These are phyloP conservation scores for Neofusicoccum kwambonambiense DNA, from an alignment of 2,329 filamentous ascomycete genomes.

Conservation along the genomic window DNA sequence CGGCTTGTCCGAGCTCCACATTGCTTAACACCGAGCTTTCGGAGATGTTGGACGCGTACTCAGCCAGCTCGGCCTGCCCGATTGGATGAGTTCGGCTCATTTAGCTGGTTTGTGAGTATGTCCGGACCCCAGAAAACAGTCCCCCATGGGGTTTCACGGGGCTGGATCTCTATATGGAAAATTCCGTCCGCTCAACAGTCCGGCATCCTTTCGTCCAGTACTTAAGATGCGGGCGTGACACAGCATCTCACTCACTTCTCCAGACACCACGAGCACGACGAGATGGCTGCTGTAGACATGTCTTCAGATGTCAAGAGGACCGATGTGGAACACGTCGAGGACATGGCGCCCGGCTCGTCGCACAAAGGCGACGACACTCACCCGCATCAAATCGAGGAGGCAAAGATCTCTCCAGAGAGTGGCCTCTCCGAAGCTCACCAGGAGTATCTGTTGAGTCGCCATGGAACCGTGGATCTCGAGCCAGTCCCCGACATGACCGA, in stretches of 20 bases:
- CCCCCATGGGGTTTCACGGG: not conserved
- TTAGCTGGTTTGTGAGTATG: not conserved
- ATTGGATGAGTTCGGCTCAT: not conserved
- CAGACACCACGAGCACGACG: not conserved
- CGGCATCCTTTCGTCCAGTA: not conserved
- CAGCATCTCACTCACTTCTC: not conserved
- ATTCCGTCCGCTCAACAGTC: not conserved
- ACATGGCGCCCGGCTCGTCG: not conserved
- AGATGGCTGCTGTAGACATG: not conserved
- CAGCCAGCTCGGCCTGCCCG: not conserved
- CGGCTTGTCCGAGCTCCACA: not conserved
- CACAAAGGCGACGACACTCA: not conserved
- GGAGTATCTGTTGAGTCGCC: constrained; percentile 51
- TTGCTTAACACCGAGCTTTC: not conserved
- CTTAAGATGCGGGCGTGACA: not conserved
- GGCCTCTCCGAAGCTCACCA: not conserved
- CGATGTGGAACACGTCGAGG: not conserved
- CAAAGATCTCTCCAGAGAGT: not conserved
- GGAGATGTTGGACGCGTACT: not conserved
- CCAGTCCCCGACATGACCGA: constrained; percentile 51
- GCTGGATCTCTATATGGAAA: not conserved
- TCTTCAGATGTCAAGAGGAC: not conserved
- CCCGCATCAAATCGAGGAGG: not conserved
- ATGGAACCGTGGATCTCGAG: constrained; percentile 56
- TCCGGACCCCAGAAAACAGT: not conserved